Conservation (phyloP, 2,329 filamentous ascomycete genomes). For the Dryadomyces quercus-mongolicae region DNA sequence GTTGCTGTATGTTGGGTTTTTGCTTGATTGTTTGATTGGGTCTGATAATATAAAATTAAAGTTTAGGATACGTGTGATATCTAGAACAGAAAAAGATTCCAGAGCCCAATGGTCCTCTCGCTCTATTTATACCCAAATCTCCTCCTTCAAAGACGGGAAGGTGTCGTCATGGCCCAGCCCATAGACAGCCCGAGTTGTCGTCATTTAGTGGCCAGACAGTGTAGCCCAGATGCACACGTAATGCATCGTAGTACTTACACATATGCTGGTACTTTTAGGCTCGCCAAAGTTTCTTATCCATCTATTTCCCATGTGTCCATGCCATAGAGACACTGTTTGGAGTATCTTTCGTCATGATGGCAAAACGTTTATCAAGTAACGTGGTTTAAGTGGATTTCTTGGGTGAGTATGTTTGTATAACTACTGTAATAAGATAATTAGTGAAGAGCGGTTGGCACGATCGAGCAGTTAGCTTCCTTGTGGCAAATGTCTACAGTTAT, state of each 20-base stretch:
- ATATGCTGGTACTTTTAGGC: no score
- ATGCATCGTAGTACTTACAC: not conserved
- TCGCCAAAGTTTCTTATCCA: no score
- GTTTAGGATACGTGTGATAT: not conserved
- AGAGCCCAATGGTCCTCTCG: not conserved
- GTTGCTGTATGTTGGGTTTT: slow-evolving; percentile 1
- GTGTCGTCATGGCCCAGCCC: not conserved
- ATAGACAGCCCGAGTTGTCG: not conserved
- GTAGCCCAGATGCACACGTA: not conserved
- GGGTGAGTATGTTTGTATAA: no score
- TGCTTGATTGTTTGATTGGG: not conserved
- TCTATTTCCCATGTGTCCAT: no score
- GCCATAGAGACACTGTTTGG: not conserved
- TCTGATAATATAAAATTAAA: no score
- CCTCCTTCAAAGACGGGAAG: not conserved
- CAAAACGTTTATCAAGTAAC: not conserved
- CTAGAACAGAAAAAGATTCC: not conserved
- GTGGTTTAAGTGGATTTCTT: not conserved
- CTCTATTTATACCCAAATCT: not conserved
- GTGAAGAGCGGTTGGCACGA: no score
- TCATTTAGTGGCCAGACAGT: not conserved
- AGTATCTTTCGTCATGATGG: not conserved
- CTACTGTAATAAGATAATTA: no score
- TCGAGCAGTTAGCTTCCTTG: no score
- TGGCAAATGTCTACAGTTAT: no score